phyloP scores from a whole-genome alignment of 176 grass and related monocot species.

The Raddia guianensis region DNA sequence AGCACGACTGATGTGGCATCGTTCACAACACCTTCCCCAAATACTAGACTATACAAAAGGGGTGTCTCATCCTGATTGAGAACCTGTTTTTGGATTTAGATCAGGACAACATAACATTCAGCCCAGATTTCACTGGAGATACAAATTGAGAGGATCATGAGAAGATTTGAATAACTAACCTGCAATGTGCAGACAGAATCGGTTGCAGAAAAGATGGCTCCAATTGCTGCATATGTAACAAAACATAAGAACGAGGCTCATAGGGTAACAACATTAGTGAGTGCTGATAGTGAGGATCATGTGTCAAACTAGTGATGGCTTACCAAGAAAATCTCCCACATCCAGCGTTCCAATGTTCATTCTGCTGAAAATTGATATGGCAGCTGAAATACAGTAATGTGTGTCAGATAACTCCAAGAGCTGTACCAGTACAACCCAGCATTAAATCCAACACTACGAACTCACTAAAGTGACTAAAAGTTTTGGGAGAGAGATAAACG shows the following conservation, averaged over 20 bases:
- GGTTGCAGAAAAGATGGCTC: constrained; percentile 99
- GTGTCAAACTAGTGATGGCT: constrained; percentile 32
- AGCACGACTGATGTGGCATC: constrained; percentile 96
- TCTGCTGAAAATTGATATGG: constrained; percentile 74
- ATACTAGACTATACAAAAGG: constrained; percentile 88
- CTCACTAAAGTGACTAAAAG: background rate
- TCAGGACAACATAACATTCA: background rate
- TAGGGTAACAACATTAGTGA: constrained; percentile 16
- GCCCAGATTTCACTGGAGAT: background rate
- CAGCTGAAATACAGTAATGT: constrained; percentile 56
- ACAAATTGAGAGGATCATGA: background rate
- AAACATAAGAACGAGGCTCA: constrained; percentile 33
- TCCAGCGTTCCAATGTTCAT: constrained; percentile 92
- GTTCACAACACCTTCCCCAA: constrained; percentile 97
- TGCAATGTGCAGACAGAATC: constrained; percentile 98
- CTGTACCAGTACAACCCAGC: constrained; percentile 26
- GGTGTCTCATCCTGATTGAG: constrained; percentile 98
- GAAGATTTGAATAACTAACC: constrained; percentile 45
- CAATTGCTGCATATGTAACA: constrained; percentile 70
- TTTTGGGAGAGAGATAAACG: constrained; percentile 17
- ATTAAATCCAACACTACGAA: constrained; percentile 4
- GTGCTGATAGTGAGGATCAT: background rate
- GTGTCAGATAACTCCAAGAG: constrained; percentile 36
- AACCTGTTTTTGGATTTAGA: constrained; percentile 61
- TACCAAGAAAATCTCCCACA: constrained; percentile 95